These are phyloP conservation scores for Aspergillus haitiensis DNA, from an alignment of 495 filamentous ascomycete genomes.

Conservation along the genomic window DNA sequence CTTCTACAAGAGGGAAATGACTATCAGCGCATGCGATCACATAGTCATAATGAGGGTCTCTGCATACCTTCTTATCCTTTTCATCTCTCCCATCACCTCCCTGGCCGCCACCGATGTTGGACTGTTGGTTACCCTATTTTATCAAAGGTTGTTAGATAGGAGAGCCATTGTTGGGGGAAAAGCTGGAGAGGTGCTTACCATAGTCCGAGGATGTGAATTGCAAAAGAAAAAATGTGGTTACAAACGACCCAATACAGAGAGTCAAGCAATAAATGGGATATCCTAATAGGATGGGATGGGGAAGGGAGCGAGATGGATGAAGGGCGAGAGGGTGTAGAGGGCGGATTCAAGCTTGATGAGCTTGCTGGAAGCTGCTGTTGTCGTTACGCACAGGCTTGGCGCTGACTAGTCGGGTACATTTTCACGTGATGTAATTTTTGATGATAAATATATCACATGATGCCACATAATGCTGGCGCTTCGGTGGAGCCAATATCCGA, in stretches of 20 bases:
- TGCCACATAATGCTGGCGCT: too few species aligned
- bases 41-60: too few species aligned
- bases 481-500: neutral
- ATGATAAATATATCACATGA: too few species aligned
- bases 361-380: slow-evolving; percentile 26
- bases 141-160: slow-evolving; percentile 28
- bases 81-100: slow-evolving; percentile 79
- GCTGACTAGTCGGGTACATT: slow-evolving; percentile 6
- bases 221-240: neutral
- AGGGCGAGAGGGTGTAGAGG: slow-evolving; percentile 6
- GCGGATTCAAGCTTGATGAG: slow-evolving; percentile 14
- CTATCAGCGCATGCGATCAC: slow-evolving; percentile 11
- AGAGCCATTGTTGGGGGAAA: slow-evolving; percentile 13
- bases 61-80: slow-evolving; percentile 88
- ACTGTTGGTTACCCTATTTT: slow-evolving; percentile 71
- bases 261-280: slow-evolving; percentile 21
- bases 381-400: slow-evolving; percentile 24
- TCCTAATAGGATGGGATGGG: neutral
- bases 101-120: slow-evolving; percentile 71
- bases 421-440: neutral
- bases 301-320: slow-evolving; percentile 1
- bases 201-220: slow-evolving; percentile 24
- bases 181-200: slow-evolving; percentile 33
- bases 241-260: slow-evolving; percentile 1
- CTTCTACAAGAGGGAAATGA: slow-evolving; percentile 60